Conservation (phyloP, 2,329 filamentous ascomycete genomes). For the Tolypocladium cylindrosporum region DNA sequence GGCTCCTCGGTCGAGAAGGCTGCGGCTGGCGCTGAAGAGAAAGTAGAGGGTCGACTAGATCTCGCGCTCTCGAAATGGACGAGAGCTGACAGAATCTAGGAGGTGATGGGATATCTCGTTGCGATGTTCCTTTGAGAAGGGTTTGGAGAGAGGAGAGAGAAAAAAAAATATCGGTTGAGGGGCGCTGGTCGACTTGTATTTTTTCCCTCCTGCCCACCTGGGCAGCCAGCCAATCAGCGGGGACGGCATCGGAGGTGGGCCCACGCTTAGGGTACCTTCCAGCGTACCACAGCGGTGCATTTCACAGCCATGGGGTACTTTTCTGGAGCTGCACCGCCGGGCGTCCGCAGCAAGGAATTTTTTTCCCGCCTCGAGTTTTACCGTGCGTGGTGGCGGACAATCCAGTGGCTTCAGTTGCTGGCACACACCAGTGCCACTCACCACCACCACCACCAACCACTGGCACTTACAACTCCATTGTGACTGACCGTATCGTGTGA, state of each 20-base stretch:
- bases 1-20: slow-evolving; percentile 22
- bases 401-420: neutral
- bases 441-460: neutral
- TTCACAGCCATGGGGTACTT: neutral
- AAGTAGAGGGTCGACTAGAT: slow-evolving; percentile 31
- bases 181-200: slow-evolving; percentile 24
- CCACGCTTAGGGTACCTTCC: slow-evolving; percentile 13
- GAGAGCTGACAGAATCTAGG: slow-evolving; percentile 33
- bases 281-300: slow-evolving; percentile 3
- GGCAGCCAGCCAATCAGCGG: slow-evolving; percentile 9
- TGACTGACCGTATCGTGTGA: neutral
- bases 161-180: slow-evolving; percentile 30
- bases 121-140: slow-evolving; percentile 19
- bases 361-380: neutral
- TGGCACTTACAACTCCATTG: neutral
- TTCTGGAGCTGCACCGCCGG: neutral
- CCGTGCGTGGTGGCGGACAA: neutral
- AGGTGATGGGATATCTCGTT: slow-evolving; percentile 22
- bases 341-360: neutral
- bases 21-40: slow-evolving; percentile 19
- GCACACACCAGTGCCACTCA: neutral
- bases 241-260: slow-evolving; percentile 2
- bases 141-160: slow-evolving; percentile 14
- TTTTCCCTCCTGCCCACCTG: slow-evolving; percentile 16
- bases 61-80: slow-evolving; percentile 33